Conservation (phyloP, 2,329 filamentous ascomycete species). For the Meredithiella fracta region DNA sequence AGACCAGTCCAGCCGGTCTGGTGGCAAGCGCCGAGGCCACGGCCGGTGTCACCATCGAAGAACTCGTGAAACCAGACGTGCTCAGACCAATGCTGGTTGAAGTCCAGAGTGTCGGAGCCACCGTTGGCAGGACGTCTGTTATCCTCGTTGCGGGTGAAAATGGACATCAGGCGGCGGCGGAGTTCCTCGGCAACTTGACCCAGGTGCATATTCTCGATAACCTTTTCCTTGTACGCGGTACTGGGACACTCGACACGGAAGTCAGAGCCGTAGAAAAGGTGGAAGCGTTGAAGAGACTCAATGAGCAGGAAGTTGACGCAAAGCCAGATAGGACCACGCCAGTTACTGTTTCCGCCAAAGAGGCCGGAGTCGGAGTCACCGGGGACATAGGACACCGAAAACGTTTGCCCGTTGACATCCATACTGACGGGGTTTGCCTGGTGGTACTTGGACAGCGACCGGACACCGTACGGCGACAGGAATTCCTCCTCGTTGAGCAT, state of each 20-base stretch:
- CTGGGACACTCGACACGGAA: conserved; percentile 77
- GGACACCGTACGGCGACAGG: conserved; percentile 74
- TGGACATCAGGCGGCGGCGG: conserved; percentile 82
- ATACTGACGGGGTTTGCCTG: conserved; percentile 82
- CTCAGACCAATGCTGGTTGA: conserved; percentile 84
- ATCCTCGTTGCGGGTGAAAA: conserved; percentile 71
- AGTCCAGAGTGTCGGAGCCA: conserved; percentile 72
- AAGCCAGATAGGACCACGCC: conserved; percentile 90
- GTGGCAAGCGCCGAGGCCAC: conserved; percentile 79
- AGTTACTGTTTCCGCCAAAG: conserved; percentile 96
- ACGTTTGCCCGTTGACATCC: conserved; percentile 85
- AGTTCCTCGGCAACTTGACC: conserved; percentile 90
- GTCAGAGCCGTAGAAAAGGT: conserved; percentile 82
- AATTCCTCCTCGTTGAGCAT: conserved; percentile 96
- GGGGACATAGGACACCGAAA: conserved; percentile 75
- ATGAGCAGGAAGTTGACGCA: conserved; percentile 91
- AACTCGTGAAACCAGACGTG: conserved; percentile 94
- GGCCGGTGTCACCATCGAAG: conserved; percentile 83
- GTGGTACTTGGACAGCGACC: conserved; percentile 82
- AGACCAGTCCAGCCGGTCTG: conserved; percentile 95
- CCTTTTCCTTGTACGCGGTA: conserved; percentile 2
- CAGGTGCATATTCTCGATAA: conserved; percentile 61
- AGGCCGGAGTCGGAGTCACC: conserved; percentile 93
- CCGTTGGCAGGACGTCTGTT: conserved; percentile 79
- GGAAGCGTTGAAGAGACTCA: conserved; percentile 87